Conservation (phyloP, 2,329 filamentous ascomycete genomes). For the Cercospora zeina region DNA sequence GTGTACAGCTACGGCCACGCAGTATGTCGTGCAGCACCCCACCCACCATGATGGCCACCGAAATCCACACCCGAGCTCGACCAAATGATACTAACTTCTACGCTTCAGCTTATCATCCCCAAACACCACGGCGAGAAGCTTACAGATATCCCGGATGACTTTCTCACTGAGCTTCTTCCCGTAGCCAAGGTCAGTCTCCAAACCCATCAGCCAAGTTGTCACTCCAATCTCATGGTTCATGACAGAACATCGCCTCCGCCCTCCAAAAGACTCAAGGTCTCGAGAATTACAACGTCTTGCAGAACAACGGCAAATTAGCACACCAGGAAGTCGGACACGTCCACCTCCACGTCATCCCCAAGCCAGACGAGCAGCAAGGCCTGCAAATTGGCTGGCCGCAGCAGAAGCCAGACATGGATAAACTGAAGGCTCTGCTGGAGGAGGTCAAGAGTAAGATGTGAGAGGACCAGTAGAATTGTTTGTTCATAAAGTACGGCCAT, state of each 20-base stretch:
- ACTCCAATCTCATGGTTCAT: neutral
- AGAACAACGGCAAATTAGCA: conserved; percentile 91
- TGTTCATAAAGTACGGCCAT: neutral
- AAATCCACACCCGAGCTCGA: neutral
- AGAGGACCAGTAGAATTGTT: neutral
- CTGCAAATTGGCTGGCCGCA: conserved; percentile 78
- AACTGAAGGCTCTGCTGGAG: conserved; percentile 74
- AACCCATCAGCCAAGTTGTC: neutral
- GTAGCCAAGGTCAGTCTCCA: conserved; percentile 62
- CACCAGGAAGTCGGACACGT: conserved; percentile 94
- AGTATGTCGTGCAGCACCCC: conserved; percentile 54
- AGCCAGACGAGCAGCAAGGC: conserved; percentile 81
- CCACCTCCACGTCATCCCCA: conserved; percentile 92
- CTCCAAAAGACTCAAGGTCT: conserved; percentile 56
- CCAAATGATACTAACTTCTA: neutral
- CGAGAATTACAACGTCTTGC: conserved; percentile 85
- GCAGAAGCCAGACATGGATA: conserved; percentile 74
- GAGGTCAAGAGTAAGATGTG: conserved; percentile 89
- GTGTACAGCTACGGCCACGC: conserved; percentile 68
- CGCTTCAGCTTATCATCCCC: conserved; percentile 83
- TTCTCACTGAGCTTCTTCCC: conserved; percentile 78
- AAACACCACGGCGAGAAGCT: conserved; percentile 93
- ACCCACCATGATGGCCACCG: conserved; percentile 20
- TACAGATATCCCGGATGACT: conserved; percentile 86
- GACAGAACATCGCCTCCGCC: conserved; percentile 71